Conservation (phyloP, 148 eudicot genomes). For the Euryodendron excelsum region DNA sequence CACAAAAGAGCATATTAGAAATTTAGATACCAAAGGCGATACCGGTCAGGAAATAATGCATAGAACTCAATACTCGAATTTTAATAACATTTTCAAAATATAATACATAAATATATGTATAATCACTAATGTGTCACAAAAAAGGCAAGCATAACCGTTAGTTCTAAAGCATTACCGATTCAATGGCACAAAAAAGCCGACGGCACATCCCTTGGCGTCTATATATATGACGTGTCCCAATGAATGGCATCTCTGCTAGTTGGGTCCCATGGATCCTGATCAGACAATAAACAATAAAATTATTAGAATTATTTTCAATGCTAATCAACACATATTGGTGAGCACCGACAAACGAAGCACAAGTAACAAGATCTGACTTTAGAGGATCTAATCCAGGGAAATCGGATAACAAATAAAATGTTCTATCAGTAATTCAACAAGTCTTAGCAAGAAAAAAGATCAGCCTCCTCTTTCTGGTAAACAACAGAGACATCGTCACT, state of each 20-base stretch:
- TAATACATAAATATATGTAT: too few relatives aligned
- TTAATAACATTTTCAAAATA: too few relatives aligned
- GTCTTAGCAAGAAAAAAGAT: background rate
- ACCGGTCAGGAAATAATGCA: background rate
- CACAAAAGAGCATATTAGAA: too few relatives aligned
- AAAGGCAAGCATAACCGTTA: background rate
- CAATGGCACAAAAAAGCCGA: conserved; percentile 80
- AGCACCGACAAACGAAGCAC: background rate
- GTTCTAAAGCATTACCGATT: conserved; percentile 48
- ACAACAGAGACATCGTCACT: background rate
- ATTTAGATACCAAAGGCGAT: background rate
- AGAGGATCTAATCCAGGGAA: background rate
- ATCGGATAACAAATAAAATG: background rate
- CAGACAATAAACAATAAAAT: conserved; percentile 5
- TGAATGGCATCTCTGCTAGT: conserved; percentile 98
- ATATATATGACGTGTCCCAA: conserved; percentile 90
- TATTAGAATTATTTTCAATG: background rate
- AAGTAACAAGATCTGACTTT: background rate
- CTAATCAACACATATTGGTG: background rate
- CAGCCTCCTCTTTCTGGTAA: background rate
- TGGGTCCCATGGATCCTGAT: conserved; percentile 77
- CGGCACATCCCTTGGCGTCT: conserved; percentile 99
- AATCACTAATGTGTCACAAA: background rate
- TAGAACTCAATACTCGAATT: too few relatives aligned
- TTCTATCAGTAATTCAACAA: background rate